Evolutionary conservation across 352 stramenopile species (phyloP), one percentile per base, ranked within the genome.

Genomic region (Plasmopara halstedii): DNA sequence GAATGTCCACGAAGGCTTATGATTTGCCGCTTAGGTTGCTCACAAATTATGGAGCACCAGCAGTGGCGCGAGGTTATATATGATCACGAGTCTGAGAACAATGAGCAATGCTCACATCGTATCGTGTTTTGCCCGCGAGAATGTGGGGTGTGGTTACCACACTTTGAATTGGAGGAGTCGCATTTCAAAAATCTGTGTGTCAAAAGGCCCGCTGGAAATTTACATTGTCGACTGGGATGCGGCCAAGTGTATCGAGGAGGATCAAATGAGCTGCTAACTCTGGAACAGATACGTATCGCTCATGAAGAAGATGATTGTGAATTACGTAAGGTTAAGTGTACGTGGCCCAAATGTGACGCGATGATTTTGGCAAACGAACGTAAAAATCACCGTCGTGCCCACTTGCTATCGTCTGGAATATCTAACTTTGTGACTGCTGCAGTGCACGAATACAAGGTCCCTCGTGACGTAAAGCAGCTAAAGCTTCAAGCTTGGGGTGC

Each of bases 401-500:
- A 90, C 32, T 25, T 90, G 26, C 58, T 83, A 17, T 65, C 67
- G 8, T 83, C 73, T 0, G 78, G 78, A 3, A 67, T 87, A 22
- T 37, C 69, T 33, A 83, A 56, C 22, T 87, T 85, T 35, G 50
- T 87, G 17, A 80, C 73, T 4, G 59, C 64, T 10, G 73, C 82
- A 18, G 56, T 74, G 14, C 76, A 85, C 45, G 58, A 83, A 21
- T 87, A 76, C 50, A 76, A 71, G 49, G 78, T 89, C 7, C 73
- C 78, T 0, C 73, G 71, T 10, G 78, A 78, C 26, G 62, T 71
- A 22, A 81, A 73, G 31, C 37, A 67, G 20, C 53, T 90, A 36
- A 88, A 90, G 40, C 29, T 88, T 11, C 79, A 90, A 37, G 73
- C 65, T 15, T 88, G 79, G 79, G 79, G 79, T 17, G 75, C 55